Percentiles rank a stretch among this genome's conserved stretches.
Conservation (phyloP, 805 yeast genomes). For the Cyberlindnera euphorbiae region DNA sequence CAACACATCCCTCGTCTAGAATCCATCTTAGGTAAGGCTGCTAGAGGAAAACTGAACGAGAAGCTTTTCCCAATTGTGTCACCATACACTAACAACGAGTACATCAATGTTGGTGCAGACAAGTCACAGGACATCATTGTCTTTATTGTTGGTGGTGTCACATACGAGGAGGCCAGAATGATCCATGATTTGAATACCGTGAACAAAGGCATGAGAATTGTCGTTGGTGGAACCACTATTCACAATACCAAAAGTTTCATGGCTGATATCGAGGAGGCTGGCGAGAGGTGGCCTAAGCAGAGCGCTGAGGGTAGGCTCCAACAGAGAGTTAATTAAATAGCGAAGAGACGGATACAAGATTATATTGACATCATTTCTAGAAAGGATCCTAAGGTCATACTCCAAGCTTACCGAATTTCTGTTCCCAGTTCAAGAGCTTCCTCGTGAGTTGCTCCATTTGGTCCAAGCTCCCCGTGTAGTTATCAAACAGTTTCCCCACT, state of each 20-base stretch:
- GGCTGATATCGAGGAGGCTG: conserved; percentile 32
- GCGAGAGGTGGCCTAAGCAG: conserved; percentile 32
- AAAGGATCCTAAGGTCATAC: too few relatives aligned
- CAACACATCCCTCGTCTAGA: conserved; percentile 82
- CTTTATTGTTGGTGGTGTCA: conserved; percentile 81
- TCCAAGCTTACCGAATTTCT: conserved; percentile 41
- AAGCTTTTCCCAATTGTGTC: conserved; percentile 42
- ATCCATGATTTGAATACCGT: conserved; percentile 64
- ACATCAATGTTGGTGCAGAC: conserved; percentile 22
- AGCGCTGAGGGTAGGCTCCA: conserved; percentile 12
- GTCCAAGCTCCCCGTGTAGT: conserved; percentile 54
- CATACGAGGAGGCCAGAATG: conserved; percentile 87
- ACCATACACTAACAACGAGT: conserved; percentile 20
- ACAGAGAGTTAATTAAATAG: conserved; percentile 4
- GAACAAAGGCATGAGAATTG: conserved; percentile 51
- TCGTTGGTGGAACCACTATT: conserved; percentile 79
- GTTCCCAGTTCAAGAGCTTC: conserved; percentile 74
- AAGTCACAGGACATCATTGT: conserved; percentile 63
- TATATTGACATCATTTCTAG: too few relatives aligned
- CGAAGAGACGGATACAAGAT: neutral
- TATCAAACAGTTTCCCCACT: conserved; percentile 40
- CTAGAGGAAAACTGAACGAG: conserved; percentile 31
- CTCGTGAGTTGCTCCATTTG: conserved; percentile 72
- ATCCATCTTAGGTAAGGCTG: conserved; percentile 29
- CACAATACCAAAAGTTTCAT: conserved; percentile 38